phyloP scores from a whole-genome alignment of 1,284 basidiomycete species.

The Cryptococcus jaspeensis region DNA sequence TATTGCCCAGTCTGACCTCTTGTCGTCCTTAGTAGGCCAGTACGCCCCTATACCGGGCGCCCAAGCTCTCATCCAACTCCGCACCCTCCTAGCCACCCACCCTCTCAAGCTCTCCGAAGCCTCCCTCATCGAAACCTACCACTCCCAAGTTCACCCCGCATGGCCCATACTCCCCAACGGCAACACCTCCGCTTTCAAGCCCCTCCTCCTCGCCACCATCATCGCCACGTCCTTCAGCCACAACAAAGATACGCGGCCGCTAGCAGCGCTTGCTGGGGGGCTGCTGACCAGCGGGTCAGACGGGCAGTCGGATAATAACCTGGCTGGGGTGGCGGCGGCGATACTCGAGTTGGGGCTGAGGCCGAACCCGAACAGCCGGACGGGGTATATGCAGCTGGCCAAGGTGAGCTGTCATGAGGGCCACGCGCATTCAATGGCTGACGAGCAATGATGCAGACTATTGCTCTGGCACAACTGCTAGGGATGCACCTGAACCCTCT shows the following conservation, averaged over 20 bases:
- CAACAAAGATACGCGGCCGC: slow-evolving; percentile 12
- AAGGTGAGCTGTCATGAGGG: slow-evolving; percentile 15
- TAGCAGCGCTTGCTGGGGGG: slow-evolving; percentile 11
- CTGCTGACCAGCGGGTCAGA: slow-evolving; percentile 3
- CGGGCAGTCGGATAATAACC: slow-evolving; percentile 12
- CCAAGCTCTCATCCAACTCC: slow-evolving; percentile 8
- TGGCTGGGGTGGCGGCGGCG: slow-evolving; percentile 14
- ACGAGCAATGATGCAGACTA: slow-evolving; percentile 17
- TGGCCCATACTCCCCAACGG: slow-evolving; percentile 23
- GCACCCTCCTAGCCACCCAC: slow-evolving; percentile 16
- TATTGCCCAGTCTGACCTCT: neutral
- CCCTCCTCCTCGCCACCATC: slow-evolving; percentile 21
- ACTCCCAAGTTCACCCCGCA: slow-evolving; percentile 17
- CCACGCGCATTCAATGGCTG: neutral
- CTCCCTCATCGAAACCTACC: slow-evolving; percentile 15
- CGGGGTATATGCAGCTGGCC: slow-evolving; percentile 22
- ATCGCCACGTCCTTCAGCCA: slow-evolving; percentile 19
- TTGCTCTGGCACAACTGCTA: slow-evolving; percentile 34
- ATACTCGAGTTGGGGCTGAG: slow-evolving; percentile 20
- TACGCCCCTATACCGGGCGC: slow-evolving; percentile 5
- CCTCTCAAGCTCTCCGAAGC: slow-evolving; percentile 6
- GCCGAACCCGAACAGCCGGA: slow-evolving; percentile 12
- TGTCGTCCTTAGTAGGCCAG: slow-evolving; percentile 11
- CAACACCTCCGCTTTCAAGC: slow-evolving; percentile 4
- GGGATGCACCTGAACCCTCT: slow-evolving; percentile 29